These are phyloP conservation scores for Neocallimastix lanati DNA, from an alignment of 192 early-diverging fungal species.

Conservation along the genomic window DNA sequence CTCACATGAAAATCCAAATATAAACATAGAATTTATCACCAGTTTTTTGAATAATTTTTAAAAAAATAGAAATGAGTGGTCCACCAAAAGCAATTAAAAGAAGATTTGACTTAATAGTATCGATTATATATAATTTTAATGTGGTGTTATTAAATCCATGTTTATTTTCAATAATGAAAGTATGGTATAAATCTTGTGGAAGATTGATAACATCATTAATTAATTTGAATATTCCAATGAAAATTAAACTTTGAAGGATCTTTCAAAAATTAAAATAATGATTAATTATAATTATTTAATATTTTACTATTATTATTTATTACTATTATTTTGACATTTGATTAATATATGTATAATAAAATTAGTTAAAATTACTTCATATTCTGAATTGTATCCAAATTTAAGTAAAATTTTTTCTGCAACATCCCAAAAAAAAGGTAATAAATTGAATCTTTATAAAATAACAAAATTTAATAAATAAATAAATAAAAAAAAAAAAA, in stretches of 20 bases:
- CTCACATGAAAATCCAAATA: conserved; percentile 76
- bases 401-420: neutral
- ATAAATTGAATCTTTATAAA: neutral
- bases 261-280: conserved; percentile 10
- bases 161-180: conserved; percentile 84
- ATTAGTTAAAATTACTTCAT: neutral
- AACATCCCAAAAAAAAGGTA: neutral
- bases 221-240: conserved; percentile 35
- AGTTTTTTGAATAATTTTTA: conserved; percentile 62
- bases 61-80: conserved; percentile 60
- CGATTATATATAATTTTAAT: conserved; percentile 9
- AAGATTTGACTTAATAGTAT: conserved; percentile 41
- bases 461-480: too few relatives aligned
- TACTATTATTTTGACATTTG: too few relatives aligned
- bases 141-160: conserved; percentile 97
- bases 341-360: neutral
- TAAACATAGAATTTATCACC: conserved; percentile 79
- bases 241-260: conserved; percentile 71
- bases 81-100: conserved; percentile 53
- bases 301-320: too few relatives aligned
- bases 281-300: too few relatives aligned
- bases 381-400: neutral
- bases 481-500: too few relatives aligned
- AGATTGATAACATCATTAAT: conserved; percentile 44
- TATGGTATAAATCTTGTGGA: conserved; percentile 70